Conservation (phyloP, 2,329 filamentous ascomycete species). For the Colletotrichum sp. region DNA sequence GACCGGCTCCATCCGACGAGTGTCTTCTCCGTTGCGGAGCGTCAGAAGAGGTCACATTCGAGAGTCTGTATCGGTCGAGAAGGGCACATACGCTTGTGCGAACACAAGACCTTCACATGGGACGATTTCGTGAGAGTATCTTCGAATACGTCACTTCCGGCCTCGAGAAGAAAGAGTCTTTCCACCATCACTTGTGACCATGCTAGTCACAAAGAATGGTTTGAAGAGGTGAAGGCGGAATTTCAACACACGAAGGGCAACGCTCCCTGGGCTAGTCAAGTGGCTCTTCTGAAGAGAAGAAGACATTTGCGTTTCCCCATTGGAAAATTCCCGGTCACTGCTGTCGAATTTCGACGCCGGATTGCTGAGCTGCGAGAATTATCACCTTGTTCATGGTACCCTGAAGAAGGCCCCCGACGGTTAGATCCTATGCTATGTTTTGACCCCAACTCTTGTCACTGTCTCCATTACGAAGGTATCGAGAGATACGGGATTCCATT, state of each 20-base stretch:
- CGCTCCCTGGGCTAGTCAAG: background rate
- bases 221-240: background rate
- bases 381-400: background rate
- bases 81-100: background rate
- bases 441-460: background rate
- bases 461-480: background rate
- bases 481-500: background rate
- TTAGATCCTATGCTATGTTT: background rate
- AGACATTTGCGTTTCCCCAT: background rate
- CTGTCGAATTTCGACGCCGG: background rate
- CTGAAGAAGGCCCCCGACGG: background rate
- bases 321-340: background rate
- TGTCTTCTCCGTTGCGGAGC: background rate
- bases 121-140: background rate
- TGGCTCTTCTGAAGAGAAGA: background rate
- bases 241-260: background rate
- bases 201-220: background rate
- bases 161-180: background rate
- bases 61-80: background rate
- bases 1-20: background rate
- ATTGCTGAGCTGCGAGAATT: background rate
- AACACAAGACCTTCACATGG: background rate
- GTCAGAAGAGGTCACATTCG: background rate
- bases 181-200: background rate
- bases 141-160: background rate